Percentiles rank a stretch among this genome's conserved stretches.
phyloP scores from a whole-genome alignment of 2,329 filamentous ascomycete genomes.

The Reticulascus tulasneorum region DNA sequence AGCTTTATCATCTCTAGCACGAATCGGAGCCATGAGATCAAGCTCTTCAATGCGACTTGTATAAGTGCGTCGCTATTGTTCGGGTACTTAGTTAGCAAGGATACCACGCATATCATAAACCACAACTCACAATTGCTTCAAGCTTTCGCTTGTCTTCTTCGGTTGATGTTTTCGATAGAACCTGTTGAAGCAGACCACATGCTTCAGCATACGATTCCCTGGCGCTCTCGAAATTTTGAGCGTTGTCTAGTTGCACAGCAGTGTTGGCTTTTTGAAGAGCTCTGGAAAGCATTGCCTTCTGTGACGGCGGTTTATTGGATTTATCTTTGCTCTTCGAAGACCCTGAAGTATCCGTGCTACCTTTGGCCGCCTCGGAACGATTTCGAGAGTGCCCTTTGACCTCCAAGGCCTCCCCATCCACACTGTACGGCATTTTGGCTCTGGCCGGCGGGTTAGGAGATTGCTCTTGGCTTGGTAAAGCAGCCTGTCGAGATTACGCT shows the following conservation, averaged over 20 bases:
- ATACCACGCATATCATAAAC: background rate
- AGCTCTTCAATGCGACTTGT: constrained; percentile 86
- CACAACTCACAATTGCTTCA: constrained; percentile 77
- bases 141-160: constrained; percentile 87
- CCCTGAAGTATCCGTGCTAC: constrained; percentile 38
- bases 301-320: constrained; percentile 53
- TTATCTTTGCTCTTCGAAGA: constrained; percentile 30
- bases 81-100: constrained; percentile 4
- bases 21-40: constrained; percentile 61
- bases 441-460: no score
- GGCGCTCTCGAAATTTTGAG: constrained; percentile 88
- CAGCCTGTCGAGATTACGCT: constrained; percentile 6
- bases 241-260: constrained; percentile 92
- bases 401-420: constrained; percentile 20
- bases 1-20: constrained; percentile 61
- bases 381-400: constrained; percentile 39
- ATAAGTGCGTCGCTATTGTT: constrained; percentile 87
- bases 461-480: constrained; percentile 3
- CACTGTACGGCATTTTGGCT: constrained; percentile 24
- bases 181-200: constrained; percentile 80
- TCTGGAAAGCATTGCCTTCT: constrained; percentile 96
- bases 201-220: constrained; percentile 89
- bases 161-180: constrained; percentile 77
- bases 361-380: constrained; percentile 40
- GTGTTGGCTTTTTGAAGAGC: constrained; percentile 94